Evolutionary conservation across 805 yeast species (phyloP), one percentile per base, ranked within the genome.

Genomic region (Teunomyces barrocoloradensis): DNA sequence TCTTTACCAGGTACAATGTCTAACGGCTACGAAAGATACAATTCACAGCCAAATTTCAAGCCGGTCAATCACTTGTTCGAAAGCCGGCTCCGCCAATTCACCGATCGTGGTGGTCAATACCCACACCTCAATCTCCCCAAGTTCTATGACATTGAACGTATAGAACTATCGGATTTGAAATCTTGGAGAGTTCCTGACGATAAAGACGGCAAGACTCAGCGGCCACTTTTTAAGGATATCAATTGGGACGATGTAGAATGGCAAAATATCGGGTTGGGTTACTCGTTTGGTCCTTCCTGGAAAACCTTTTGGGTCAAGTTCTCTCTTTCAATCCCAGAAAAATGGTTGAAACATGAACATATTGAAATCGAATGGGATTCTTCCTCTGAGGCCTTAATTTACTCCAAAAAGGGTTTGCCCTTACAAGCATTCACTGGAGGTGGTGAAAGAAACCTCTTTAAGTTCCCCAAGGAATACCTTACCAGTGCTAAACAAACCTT

Each of bases 251-350:
- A 59, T 3, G 60, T 74, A 29, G 71, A 76, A 18, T 81, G 82
- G 75, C 69, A 75, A 54, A 69, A 73, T 20, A 85, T 88, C n/a
- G 63, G 66, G 11, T 82, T 82, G 53, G 95, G 94, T 18, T 84
- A 87, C 55, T 68, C 74, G 6, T 89, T 87, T 63, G 97, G 98
- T 0, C 99, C 99, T 3, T 86, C 95, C 11, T 92, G 99, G 99
- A 85, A 92, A 49, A 87, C 98, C 1, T 95, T 89, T 53, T 92
- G 99, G 99, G 89, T 94, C 67, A 79, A 81, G 55, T 69, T 92
- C 17, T 67, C 75, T 11, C 66, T 88, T 48, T 69, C 72, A n/a
- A 71, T 92, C 4, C 96, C 96, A 0, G 54, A 71, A 12, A 63
- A 73, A 2, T 84, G 88, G 87, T 41, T 73, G 15, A 54, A 68